Conservation (phyloP, 768 basidiomycete species). For the Lentinula boryana region DNA sequence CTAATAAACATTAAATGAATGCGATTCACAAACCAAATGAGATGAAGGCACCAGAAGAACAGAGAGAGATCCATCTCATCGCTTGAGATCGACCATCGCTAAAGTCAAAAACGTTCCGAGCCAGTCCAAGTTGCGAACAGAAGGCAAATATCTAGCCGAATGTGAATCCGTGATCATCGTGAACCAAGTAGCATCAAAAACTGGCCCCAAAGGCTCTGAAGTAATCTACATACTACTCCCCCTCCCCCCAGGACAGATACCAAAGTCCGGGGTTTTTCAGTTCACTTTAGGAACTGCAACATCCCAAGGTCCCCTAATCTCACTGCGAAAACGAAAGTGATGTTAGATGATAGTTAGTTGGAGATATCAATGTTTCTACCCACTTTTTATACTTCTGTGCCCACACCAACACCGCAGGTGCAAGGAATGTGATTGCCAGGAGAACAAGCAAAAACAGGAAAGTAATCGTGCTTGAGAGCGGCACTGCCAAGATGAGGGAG, state of each 20-base stretch:
- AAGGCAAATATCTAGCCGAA: slow-evolving; percentile 3
- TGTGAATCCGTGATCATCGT: slow-evolving; percentile 6
- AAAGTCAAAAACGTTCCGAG: slow-evolving; percentile 5
- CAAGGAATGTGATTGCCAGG: slow-evolving; percentile 59
- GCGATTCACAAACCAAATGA: not conserved
- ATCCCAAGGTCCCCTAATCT: slow-evolving; percentile 89
- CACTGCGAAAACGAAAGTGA: slow-evolving; percentile 38
- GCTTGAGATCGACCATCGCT: not conserved
- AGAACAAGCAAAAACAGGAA: slow-evolving; percentile 46
- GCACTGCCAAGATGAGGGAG: slow-evolving; percentile 45
- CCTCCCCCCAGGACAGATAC: not conserved
- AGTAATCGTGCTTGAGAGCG: slow-evolving; percentile 50
- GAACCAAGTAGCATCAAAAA: not conserved
- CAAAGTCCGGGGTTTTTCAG: slow-evolving; percentile 11
- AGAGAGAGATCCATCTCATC: slow-evolving; percentile 1
- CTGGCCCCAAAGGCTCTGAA: no score
- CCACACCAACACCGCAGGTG: slow-evolving; percentile 74
- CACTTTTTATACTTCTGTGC: slow-evolving; percentile 87
- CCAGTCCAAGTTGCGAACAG: not conserved
- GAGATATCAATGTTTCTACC: slow-evolving; percentile 21
- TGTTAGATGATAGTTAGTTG: not conserved
- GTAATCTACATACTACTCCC: not conserved
- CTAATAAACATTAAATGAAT: not conserved
- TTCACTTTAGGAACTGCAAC: slow-evolving; percentile 73
- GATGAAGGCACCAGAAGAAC: slow-evolving; percentile 1